A percentile compares a stretch with the other conserved stretches of the same genome.
These are phyloP conservation scores for Cyclocybe aegerita DNA, from an alignment of 768 basidiomycete species.

Conservation along the genomic window DNA sequence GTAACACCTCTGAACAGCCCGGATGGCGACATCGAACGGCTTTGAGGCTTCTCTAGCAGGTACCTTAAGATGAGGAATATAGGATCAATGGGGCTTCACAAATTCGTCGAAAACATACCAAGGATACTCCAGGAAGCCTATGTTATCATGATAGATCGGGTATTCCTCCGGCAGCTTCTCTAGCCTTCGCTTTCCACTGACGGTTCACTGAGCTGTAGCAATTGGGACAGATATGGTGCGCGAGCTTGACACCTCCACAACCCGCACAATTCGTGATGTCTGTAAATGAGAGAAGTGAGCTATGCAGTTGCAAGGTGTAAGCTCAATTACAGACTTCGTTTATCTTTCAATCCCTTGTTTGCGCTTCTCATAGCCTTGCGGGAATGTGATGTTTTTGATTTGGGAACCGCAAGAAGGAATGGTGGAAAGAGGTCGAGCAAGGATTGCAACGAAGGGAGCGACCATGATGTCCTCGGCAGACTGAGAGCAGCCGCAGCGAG, in stretches of 20 bases:
- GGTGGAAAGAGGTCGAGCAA: slow-evolving; percentile 79
- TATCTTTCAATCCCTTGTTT: slow-evolving; percentile 94
- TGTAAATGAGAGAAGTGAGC: slow-evolving; percentile 28
- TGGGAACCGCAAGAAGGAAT: slow-evolving; percentile 89
- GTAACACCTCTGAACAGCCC: no score
- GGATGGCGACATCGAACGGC: no score
- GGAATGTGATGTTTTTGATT: slow-evolving; percentile 91
- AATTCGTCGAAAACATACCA: no score
- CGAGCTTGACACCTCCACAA: slow-evolving; percentile 85
- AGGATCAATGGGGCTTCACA: no score
- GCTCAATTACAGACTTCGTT: slow-evolving; percentile 61
- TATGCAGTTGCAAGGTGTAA: slow-evolving; percentile 1
- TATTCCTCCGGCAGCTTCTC: slow-evolving; percentile 22
- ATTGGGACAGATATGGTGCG: slow-evolving; percentile 81
- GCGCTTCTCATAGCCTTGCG: slow-evolving; percentile 93
- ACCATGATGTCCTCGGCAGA: slow-evolving; percentile 25
- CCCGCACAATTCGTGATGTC: slow-evolving; percentile 91
- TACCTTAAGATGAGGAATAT: no score
- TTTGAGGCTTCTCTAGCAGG: no score
- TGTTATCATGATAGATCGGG: slow-evolving; percentile 36
- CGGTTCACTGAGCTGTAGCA: slow-evolving; percentile 76
- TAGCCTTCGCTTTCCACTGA: slow-evolving; percentile 56
- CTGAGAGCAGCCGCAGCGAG: slow-evolving; percentile 14
- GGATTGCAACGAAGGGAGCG: slow-evolving; percentile 40
- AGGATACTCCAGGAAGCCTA: not conserved